phyloP scores from a whole-genome alignment of 2,329 filamentous ascomycete genomes.

The Onygenales sp. region DNA sequence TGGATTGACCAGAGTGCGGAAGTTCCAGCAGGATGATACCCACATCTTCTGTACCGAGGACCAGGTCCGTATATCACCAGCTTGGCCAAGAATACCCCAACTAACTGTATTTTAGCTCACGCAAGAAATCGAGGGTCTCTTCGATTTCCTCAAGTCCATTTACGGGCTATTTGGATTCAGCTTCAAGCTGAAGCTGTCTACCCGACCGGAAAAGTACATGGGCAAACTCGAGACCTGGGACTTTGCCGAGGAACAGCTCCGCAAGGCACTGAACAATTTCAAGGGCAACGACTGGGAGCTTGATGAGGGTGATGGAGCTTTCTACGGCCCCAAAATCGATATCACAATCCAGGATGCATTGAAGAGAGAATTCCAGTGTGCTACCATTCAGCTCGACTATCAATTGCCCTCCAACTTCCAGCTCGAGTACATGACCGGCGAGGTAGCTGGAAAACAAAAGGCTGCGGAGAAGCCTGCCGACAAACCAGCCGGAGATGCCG shows the following conservation, averaged over 20 bases:
- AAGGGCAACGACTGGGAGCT: slow-evolving; percentile 70
- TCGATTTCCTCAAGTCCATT: slow-evolving; percentile 75
- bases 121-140: slow-evolving; percentile 69
- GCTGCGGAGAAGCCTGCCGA: slow-evolving; percentile 22
- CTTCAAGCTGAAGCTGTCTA: slow-evolving; percentile 93
- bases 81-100: background rate
- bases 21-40: slow-evolving; percentile 93
- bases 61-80: slow-evolving; percentile 40
- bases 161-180: slow-evolving; percentile 78
- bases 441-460: slow-evolving; percentile 40
- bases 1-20: slow-evolving; percentile 81
- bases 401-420: slow-evolving; percentile 78
- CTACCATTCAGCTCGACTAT: slow-evolving; percentile 92
- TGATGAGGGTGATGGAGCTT: slow-evolving; percentile 91
- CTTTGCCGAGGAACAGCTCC: slow-evolving; percentile 71
- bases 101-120: slow-evolving; percentile 38
- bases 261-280: slow-evolving; percentile 71
- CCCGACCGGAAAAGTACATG: slow-evolving; percentile 78
- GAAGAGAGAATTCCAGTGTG: slow-evolving; percentile 75
- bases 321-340: slow-evolving; percentile 98
- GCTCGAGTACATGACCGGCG: slow-evolving; percentile 72
- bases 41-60: slow-evolving; percentile 90
- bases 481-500: slow-evolving; percentile 39
- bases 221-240: slow-evolving; percentile 84
- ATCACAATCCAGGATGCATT: slow-evolving; percentile 88